Evolutionary conservation across 352 stramenopile genomes (phyloP).

Genomic region (Aphanomyces stellatus): DNA sequence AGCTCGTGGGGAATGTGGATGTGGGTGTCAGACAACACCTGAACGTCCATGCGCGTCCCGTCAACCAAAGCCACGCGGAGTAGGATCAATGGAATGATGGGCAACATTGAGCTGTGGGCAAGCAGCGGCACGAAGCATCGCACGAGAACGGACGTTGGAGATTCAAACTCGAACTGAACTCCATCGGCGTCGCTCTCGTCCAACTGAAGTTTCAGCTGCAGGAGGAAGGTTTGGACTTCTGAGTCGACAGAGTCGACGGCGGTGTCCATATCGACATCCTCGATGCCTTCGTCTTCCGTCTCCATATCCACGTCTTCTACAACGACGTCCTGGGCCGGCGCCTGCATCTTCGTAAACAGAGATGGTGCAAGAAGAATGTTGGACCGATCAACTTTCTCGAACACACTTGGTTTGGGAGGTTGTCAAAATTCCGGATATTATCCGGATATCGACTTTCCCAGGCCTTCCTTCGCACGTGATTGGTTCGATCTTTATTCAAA

Average conservation of each 20-base stretch:
- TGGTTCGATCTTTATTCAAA: too few species aligned
- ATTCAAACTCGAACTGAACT: conserved; percentile 4
- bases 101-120: conserved; percentile 9
- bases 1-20: conserved; percentile 2
- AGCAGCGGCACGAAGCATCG: conserved; percentile 11
- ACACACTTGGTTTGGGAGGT: too few species aligned
- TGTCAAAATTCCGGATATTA: too few species aligned
- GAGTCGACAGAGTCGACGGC: not conserved
- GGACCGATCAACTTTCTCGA: too few species aligned
- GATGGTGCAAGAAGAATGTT: too few species aligned
- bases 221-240: conserved; percentile 2
- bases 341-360: not conserved
- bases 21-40: conserved; percentile 5
- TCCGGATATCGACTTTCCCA: too few species aligned
- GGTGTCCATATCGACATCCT: conserved; percentile 6
- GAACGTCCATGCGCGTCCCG: not conserved
- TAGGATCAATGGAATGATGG: not conserved
- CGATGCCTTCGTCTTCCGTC: not conserved
- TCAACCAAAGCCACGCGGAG: not conserved
- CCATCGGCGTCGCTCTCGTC: not conserved
- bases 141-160: conserved; percentile 2
- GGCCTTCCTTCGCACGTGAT: too few species aligned
- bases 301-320: conserved; percentile 14
- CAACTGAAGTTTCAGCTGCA: conserved; percentile 11
- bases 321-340: not conserved